Percentiles rank a stretch among this genome's conserved stretches.
Evolutionary conservation across 2,329 filamentous ascomycete species (phyloP).

Genomic region (Hymenoscyphus occultus): DNA sequence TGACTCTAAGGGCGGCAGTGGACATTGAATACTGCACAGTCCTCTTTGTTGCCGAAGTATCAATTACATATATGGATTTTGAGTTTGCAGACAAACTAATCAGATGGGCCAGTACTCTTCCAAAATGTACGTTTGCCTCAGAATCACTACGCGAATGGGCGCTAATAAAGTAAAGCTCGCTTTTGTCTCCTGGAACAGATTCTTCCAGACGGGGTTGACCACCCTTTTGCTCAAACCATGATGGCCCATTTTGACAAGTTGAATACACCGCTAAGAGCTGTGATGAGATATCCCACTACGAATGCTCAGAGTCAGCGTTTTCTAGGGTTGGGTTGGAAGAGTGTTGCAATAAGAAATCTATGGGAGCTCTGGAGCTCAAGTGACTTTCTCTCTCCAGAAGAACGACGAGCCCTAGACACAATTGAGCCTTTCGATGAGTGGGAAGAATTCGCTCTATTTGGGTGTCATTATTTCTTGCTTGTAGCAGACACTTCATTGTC

Average conservation of each 20-base stretch:
- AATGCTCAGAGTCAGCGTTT: conserved; percentile 69
- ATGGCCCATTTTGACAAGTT: conserved; percentile 78
- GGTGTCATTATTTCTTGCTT: conserved; percentile 79
- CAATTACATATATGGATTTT: conserved; percentile 84
- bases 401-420: conserved; percentile 61
- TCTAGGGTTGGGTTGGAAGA: conserved; percentile 61
- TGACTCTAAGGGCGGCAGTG: conserved; percentile 56
- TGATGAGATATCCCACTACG: conserved; percentile 65
- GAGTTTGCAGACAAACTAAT: conserved; percentile 71
- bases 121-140: conserved; percentile 55
- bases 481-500: conserved; percentile 46
- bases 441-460: conserved; percentile 89
- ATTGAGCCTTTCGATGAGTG: conserved; percentile 91
- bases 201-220: conserved; percentile 70
- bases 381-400: conserved; percentile 57
- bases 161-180: conserved; percentile 52
- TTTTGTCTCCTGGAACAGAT: conserved; percentile 89
- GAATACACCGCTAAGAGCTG: conserved; percentile 72
- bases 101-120: conserved; percentile 69
- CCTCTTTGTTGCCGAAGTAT: conserved; percentile 85
- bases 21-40: conserved; percentile 59
- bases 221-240: conserved; percentile 88
- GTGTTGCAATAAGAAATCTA: conserved; percentile 62
- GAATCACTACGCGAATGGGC: not conserved
- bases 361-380: conserved; percentile 81